Evolutionary conservation across 768 basidiomycete species (phyloP), one percentile per base, ranked within the genome.

Genomic region (Gloeopeniophorella convolvens): DNA sequence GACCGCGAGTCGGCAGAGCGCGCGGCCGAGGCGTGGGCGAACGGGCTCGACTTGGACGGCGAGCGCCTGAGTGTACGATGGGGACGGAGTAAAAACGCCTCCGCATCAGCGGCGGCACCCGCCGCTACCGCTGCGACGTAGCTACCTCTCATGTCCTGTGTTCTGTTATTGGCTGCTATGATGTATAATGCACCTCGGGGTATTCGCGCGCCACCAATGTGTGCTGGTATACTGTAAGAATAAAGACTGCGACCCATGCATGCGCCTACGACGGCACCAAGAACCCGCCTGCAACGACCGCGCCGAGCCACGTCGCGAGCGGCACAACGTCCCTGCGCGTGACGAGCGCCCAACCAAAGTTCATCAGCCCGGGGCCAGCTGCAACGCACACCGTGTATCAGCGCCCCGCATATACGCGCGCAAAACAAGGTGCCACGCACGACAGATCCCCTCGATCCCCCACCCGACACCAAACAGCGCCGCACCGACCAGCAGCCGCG

Each of bases 21-120:
- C 13, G 92, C 89, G 0, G 94, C 94, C 0, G 80, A 88, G 55
- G 83, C 86, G 9, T 91, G 94, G 81, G 80, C 90, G n/a, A 82
- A 83, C 55, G 93, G 94, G 1, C 71, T 98, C 9, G 94, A 95
- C 58, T 72, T 97, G 21, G 85, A 90, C 24, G 85, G 81, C 1
- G 82, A 85, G 62, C 73, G 71, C 28, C 77, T 86, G 9, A 71
- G 76, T 37, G 77, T 95, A 23, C 89, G 85, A 57, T 99, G 95
- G 95, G 95, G 95, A 3, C 76, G 93, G 51, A 83, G 89, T 61
- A 78, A 67, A 71, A 53, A 43, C 16, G 7, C 51, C 15, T 26
- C 51, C 12, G 28, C 18, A 5, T 21, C 49, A 34, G 12, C 36
- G 11, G 21, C 54, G 3, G 21, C 36, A 20, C 15, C 24, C 28